These are phyloP conservation scores for Cicer arietinum DNA, from an alignment of 306 rosid species.

Conservation along the genomic window DNA sequence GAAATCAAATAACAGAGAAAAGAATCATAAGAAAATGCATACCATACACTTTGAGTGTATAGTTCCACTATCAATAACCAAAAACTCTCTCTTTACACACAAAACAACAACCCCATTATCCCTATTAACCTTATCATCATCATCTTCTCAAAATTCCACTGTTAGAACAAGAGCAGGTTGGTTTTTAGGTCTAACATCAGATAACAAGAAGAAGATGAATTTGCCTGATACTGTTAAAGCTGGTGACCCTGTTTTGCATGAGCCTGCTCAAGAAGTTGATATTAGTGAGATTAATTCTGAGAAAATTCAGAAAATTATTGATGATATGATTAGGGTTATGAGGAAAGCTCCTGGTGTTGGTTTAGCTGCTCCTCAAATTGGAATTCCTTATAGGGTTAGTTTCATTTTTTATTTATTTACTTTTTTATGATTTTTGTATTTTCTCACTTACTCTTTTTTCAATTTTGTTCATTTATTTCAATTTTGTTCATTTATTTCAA, in stretches of 20 bases:
- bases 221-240: constrained; percentile 81
- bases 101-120: constrained; percentile 42
- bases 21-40: background rate
- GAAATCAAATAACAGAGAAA: background rate
- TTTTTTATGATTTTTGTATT: background rate
- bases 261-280: constrained; percentile 73
- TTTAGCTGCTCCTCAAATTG: constrained; percentile 95
- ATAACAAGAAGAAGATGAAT: constrained; percentile 57
- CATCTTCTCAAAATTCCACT: constrained; percentile 46
- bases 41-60: constrained; percentile 46
- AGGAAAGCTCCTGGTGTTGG: constrained; percentile 91
- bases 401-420: background rate
- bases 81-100: constrained; percentile 32
- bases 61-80: constrained; percentile 38
- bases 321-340: constrained; percentile 83
- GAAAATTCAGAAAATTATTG: constrained; percentile 78
- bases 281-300: constrained; percentile 70
- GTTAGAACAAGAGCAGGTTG: constrained; percentile 75
- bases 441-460: background rate
- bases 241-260: constrained; percentile 94
- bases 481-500: background rate
- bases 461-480: background rate
- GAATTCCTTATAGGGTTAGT: constrained; percentile 78
- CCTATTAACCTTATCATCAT: constrained; percentile 45
- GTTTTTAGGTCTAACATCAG: constrained; percentile 71